Conservation (phyloP, 768 basidiomycete species). For the Coprinopsis sp. region DNA sequence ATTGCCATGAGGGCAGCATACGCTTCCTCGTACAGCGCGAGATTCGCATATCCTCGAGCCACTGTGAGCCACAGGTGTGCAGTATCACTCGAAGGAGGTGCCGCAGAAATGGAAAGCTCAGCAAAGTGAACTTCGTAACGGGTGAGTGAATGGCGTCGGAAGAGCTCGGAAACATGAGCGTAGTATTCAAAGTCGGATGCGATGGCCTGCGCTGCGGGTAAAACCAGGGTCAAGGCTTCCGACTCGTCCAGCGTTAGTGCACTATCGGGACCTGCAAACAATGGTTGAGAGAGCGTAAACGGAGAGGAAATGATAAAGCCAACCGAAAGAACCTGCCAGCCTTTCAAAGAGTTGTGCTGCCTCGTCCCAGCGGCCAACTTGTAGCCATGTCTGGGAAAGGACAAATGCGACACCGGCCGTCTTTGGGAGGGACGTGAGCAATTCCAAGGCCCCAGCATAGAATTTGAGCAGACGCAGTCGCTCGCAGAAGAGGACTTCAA, state of each 20-base stretch:
- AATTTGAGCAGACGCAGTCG: conserved; percentile 61
- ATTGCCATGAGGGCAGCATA: conserved; percentile 72
- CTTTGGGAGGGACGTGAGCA: conserved; percentile 74
- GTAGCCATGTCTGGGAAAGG: conserved; percentile 60
- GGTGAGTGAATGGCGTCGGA: conserved; percentile 53
- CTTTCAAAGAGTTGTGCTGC: conserved; percentile 69
- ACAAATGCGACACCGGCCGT: conserved; percentile 76
- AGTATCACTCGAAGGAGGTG: conserved; percentile 47
- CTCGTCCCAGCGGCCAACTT: conserved; percentile 65
- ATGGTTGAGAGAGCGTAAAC: conserved; percentile 8
- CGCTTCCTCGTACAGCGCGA: conserved; percentile 81
- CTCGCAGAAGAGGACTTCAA: conserved; percentile 73
- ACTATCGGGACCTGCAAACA: conserved; percentile 40
- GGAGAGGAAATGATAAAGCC: conserved; percentile 19
- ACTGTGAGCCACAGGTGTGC: conserved; percentile 76
- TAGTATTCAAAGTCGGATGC: conserved; percentile 72
- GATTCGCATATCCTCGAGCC: conserved; percentile 68
- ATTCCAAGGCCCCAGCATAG: conserved; percentile 52
- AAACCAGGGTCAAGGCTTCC: conserved; percentile 55
- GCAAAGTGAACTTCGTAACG: conserved; percentile 70
- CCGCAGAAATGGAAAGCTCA: conserved; percentile 73
- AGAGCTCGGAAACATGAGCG: conserved; percentile 69
- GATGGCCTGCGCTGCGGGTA: conserved; percentile 53
- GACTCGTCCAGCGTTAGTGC: conserved; percentile 55
- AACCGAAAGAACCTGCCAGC: conserved; percentile 73